Evolutionary conservation across 2,329 filamentous ascomycete genomes (phyloP).

Genomic region (Balansia obtecta): DNA sequence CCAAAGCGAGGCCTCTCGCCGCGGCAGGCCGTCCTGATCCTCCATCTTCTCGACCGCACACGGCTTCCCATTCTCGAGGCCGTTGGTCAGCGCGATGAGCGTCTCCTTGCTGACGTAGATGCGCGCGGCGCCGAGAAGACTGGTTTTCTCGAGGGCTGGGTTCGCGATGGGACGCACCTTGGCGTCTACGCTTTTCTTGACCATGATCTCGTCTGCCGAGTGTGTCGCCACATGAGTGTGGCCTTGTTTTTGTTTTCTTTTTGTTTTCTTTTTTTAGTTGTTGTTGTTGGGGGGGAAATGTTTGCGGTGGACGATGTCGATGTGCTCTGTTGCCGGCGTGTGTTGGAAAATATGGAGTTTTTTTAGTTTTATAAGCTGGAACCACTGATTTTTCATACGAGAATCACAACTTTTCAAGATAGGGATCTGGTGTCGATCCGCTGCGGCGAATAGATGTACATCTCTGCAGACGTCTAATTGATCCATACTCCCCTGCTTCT

Average conservation of each 20-base stretch:
- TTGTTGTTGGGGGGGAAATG: neutral
- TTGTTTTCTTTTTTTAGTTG: too few species aligned
- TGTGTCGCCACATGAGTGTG: neutral
- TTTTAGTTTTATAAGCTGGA: too few species aligned
- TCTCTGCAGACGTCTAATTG: too few species aligned
- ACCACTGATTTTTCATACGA: too few species aligned
- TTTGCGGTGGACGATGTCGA: neutral
- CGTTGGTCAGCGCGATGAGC: slow-evolving; percentile 30
- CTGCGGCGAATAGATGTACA: too few species aligned
- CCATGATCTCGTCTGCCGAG: slow-evolving; percentile 13
- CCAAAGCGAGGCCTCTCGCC: slow-evolving; percentile 37
- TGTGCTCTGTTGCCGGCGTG: too few species aligned
- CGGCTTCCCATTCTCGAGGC: slow-evolving; percentile 28
- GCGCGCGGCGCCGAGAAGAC: slow-evolving; percentile 30
- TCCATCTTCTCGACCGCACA: slow-evolving; percentile 28
- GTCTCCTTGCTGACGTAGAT: slow-evolving; percentile 36
- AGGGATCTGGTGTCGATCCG: too few species aligned
- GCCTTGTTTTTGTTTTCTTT: too few species aligned
- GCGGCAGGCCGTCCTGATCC: slow-evolving; percentile 10
- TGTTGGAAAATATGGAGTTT: too few species aligned
- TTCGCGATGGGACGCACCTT: slow-evolving; percentile 31
- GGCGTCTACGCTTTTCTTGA: slow-evolving; percentile 23
- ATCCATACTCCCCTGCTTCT: too few species aligned
- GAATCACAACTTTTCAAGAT: too few species aligned
- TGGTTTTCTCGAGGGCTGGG: slow-evolving; percentile 28